Evolutionary conservation across 108 stramenopile genomes (phyloP), one percentile per base, ranked within the genome.

Genomic region (Mediolabrus comicus): DNA sequence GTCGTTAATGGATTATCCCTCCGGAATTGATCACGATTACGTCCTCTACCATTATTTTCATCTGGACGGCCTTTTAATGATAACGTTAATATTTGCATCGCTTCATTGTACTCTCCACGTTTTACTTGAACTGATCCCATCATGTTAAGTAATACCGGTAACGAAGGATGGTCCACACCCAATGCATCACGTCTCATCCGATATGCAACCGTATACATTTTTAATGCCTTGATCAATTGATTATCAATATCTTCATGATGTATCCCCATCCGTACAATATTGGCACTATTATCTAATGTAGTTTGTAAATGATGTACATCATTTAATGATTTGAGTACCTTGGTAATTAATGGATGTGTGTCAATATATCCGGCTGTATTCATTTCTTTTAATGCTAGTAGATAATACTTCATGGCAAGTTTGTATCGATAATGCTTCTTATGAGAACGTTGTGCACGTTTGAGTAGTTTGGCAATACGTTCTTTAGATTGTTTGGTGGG

Each of bases 121-220:
- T 92, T 90, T 17, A 88, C 76, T 72, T 91, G 91, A 4, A 95
- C 83, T 31, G 74, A 79, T 34, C 89, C 93, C 75, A 95, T 71
- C 85, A 95, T 87, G 64, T 95, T 95, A 25, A 95, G 62, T 30
- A 92, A 62, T 4, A 92, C 88, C 1, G 87, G 76, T 12, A 92
- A 58, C 57, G 80, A 83, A 2, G 94, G 91, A 66, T 95, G 94
- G 31, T 82, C 65, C 8, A 72, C 70, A 28, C 86, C 84, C 29
- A 92, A 62, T 19, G 80, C 75, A 53, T 95, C 94, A 9, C 87
- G 32, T 26, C 91, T 78, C 68, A 95, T 95, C 1, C 94, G 89
- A 68, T 92, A 92, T 3, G 94, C 91, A 39, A 95, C 85, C 19
- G 91, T 92, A 58, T 92, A 95, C 86, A 92, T 84, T 62, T 90